Base-by-base conservation (phyloP, 371 early-diverging fungal species). In the Fennellomyces sp. region DNA sequence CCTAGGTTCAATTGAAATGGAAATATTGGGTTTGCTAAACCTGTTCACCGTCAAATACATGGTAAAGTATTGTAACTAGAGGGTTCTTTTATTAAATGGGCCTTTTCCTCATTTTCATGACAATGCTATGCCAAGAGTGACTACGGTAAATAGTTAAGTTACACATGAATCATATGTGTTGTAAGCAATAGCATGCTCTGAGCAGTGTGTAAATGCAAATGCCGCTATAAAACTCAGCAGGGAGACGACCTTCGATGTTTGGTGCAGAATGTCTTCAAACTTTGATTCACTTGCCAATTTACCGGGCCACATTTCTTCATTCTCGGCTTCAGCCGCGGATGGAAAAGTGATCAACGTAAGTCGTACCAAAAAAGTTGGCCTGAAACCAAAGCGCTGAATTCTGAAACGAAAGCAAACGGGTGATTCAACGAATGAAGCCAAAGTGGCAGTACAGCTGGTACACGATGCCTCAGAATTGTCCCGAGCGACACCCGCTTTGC, bases 251-350 rank as follows among this genome's bases (percentile, higher is more conserved):
- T 33, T 33, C 35, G 17, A 21, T 23, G 23, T 3, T 17, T 5
- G 8, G 17, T 21, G 10, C n/a, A 45, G 10, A 45, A 45, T 45
- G 45, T 45, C 45, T 23, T 45, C 45, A 5, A 45, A 23, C 21
- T 45, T 45, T 45, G 45, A 45, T 23, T 45, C 45, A 5, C 45
- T 45, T 45, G 19, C 45, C 23, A 4, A 50, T 50, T n/a, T 50
- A 50, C 51, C 51, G 12, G 51, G 51, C 29, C 51, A 50, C 17
- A 50, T 50, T 29, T 11, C 51, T 19, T 50, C 51, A 8, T 50
- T 50, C 17, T 8, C 51, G 1, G 51, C 51, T 29, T 50, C 51
- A 17, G 8, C 51, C 15, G 17, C 11, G 15, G 51, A 50, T 19
- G 51, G 51, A 12, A 15, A 31, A 10, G 21, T 50, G 8, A 27